Percentiles rank a stretch among this genome's conserved stretches.
These are phyloP conservation scores for Pythium periplocum DNA, from an alignment of 352 stramenopile species.

Conservation along the genomic window DNA sequence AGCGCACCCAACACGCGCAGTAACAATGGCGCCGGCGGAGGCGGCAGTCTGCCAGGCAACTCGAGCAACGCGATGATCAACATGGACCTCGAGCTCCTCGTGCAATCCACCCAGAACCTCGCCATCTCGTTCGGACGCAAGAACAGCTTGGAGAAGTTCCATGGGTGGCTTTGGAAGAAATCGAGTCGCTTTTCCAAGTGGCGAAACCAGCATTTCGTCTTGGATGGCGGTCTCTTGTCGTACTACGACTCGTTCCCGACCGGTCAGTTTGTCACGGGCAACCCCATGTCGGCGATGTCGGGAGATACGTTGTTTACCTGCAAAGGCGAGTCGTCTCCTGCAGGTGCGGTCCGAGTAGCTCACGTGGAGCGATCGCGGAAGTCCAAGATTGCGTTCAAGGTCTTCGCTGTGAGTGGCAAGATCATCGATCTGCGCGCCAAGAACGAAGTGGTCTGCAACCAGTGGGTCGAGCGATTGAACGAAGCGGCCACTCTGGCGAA, in stretches of 20 bases:
- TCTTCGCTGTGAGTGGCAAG: constrained; percentile 77
- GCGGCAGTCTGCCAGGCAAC: constrained; percentile 23
- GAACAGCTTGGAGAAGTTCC: constrained; percentile 60
- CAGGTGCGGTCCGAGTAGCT: constrained; percentile 64
- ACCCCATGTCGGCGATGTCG: constrained; percentile 46
- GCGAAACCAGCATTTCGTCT: constrained; percentile 82
- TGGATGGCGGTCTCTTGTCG: constrained; percentile 66
- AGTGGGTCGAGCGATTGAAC: constrained; percentile 73
- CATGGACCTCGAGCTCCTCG: constrained; percentile 80
- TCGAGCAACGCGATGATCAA: constrained; percentile 30
- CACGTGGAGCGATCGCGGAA: constrained; percentile 73
- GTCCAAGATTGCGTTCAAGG: constrained; percentile 79
- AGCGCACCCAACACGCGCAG: constrained; percentile 20
- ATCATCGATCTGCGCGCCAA: constrained; percentile 80
- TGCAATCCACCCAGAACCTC: constrained; percentile 72
- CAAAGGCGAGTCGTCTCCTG: constrained; percentile 64
- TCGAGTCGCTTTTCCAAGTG: constrained; percentile 75
- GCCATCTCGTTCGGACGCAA: constrained; percentile 68
- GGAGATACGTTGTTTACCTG: constrained; percentile 64
- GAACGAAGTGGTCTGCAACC: constrained; percentile 63
- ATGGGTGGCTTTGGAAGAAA: constrained; percentile 83
- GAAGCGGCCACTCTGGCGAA: constrained; percentile 64
- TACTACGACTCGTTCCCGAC: constrained; percentile 85
- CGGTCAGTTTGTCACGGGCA: constrained; percentile 65
- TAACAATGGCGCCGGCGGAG: constrained; percentile 14